Evolutionary conservation across 2,329 filamentous ascomycete species (phyloP).

Genomic region (Colletotrichum lentis): DNA sequence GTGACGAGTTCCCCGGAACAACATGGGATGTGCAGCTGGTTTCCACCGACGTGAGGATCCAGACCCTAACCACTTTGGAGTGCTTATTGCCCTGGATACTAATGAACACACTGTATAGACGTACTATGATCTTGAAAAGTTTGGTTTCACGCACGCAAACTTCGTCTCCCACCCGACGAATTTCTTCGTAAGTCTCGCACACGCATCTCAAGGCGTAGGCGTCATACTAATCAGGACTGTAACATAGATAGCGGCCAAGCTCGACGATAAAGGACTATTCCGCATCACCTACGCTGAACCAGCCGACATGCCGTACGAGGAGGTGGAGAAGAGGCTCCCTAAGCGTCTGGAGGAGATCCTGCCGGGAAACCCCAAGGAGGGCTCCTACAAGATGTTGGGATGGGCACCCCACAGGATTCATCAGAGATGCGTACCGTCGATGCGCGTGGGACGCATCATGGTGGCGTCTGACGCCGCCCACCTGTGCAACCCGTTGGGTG

Average conservation of each 20-base stretch:
- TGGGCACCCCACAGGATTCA: conserved; percentile 50
- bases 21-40: conserved; percentile 2
- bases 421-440: conserved; percentile 57
- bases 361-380: background rate
- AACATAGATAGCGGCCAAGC: background rate
- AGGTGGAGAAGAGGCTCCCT: conserved; percentile 59
- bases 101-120: background rate
- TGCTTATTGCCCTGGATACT: background rate
- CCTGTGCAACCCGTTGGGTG: conserved; percentile 62
- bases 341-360: conserved; percentile 51
- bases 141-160: conserved; percentile 1
- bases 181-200: background rate
- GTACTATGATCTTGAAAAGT: conserved; percentile 3
- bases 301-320: conserved; percentile 53
- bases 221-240: no score
- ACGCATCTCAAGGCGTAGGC: no score
- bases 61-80: background rate
- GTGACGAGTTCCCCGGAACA: background rate
- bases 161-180: background rate
- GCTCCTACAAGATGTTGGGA: background rate
- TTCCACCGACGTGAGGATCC: background rate
- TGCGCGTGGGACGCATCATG: conserved; percentile 57
- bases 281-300: conserved; percentile 62
- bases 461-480: conserved; percentile 62
- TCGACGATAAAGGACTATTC: conserved; percentile 47